A percentile compares a stretch with the other conserved stretches of the same genome.
These are phyloP conservation scores for Lentithecium fluviatile DNA, from an alignment of 495 filamentous ascomycete genomes.

Conservation along the genomic window DNA sequence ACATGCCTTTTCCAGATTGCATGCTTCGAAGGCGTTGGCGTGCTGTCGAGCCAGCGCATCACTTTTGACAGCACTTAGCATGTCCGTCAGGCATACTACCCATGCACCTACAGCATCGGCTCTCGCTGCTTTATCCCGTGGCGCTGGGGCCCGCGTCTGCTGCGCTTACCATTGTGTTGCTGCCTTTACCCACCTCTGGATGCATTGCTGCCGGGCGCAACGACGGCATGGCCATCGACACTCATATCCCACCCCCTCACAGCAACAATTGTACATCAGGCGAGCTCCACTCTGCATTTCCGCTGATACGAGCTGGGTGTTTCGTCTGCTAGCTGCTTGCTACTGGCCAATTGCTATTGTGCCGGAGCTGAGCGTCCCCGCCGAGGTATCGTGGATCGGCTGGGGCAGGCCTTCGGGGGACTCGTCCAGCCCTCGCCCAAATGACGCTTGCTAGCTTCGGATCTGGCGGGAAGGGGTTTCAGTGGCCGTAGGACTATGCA, in stretches of 20 bases:
- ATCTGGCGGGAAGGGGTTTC: constrained; percentile 31
- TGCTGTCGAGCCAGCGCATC: constrained; percentile 39
- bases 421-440: constrained; percentile 31
- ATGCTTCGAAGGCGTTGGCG: constrained; percentile 33
- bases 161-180: constrained; percentile 34
- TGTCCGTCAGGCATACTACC: constrained; percentile 36
- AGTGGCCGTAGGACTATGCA: constrained; percentile 38
- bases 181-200: constrained; percentile 27
- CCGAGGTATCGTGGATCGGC: constrained; percentile 34
- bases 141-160: constrained; percentile 32
- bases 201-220: constrained; percentile 6
- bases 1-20: constrained; percentile 37
- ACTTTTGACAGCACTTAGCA: constrained; percentile 40
- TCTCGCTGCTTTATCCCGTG: constrained; percentile 34
- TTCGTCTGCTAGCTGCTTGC: constrained; percentile 22
- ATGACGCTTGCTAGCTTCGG: constrained; percentile 27
- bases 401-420: constrained; percentile 29
- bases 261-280: constrained; percentile 27
- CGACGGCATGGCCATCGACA: constrained; percentile 1
- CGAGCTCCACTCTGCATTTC: constrained; percentile 15
- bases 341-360: constrained; percentile 32
- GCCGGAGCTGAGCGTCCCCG: not conserved
- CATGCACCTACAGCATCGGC: constrained; percentile 37
- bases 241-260: constrained; percentile 17
- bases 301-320: constrained; percentile 28